Base-by-base conservation (phyloP, 768 basidiomycete genomes). In the Gloeopeniophorella convolvens region DNA sequence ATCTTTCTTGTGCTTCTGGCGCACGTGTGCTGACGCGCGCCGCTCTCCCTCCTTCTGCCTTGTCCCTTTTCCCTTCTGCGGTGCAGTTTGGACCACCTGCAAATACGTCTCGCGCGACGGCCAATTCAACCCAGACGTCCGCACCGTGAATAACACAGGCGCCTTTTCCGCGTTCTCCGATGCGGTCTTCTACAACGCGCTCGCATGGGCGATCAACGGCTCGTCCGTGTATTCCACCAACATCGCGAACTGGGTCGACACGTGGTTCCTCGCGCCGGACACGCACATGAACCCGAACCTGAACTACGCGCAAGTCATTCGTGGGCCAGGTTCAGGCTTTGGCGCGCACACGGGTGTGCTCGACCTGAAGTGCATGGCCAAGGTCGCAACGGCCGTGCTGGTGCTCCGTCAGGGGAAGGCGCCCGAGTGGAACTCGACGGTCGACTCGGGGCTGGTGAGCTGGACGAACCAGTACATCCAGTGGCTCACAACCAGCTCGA, bases 261-360 rank as follows among this genome's bases (percentile, higher is more conserved):
- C 63, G 11, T 67, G 60, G 56, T 66, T 68, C 62, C 40, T 63
- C 40, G 48, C 65, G 30, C 32, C 45, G 6, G 55, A 37, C 4
- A 66, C 66, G 11, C 37, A 41, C 27, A 68, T 68, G 66, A 67
- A 63, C 48, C 67, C 68, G 9, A 56, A 59, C 27, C 54, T 53
- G 12, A 48, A 53, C 39, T 53, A 48, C 28, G 51, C 44, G n/a
- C 51, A 58, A 39, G 39, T 56, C 16, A 3, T 21, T 7, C 51
- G 55, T 24, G 55, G 55, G 23, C 55, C 55, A 13, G 21, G 37
- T 18, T 23, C n/a, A 23, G 27, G 37, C 15, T 24, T 1, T 9
- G 30, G 30, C 24, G 31, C 20, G 30, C 48, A 50, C 34, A 42
- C 41, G 7, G 26, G 41, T 42, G 26, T 42, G 26, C 41, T 42